Evolutionary conservation across 2,329 filamentous ascomycete genomes (phyloP).

Genomic region (Pyrenochaeta sp.): DNA sequence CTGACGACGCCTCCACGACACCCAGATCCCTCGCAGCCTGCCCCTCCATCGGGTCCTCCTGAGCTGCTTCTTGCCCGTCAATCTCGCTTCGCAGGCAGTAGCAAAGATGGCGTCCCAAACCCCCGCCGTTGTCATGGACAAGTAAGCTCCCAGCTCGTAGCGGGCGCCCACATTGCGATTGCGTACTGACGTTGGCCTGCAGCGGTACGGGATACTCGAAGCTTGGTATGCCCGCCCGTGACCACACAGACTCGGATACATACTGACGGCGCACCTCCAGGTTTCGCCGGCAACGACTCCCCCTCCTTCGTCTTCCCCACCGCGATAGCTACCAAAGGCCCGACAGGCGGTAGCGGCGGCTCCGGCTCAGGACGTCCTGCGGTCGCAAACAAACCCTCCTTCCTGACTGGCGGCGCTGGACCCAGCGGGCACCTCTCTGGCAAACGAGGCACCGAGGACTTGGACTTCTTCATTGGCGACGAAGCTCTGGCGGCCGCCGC

Average conservation of each 20-base stretch:
- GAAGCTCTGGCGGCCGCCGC: constrained; percentile 85
- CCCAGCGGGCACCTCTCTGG: constrained; percentile 80
- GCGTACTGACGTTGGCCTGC: constrained; percentile 50
- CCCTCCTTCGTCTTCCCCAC: constrained; percentile 99
- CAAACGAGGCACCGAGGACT: constrained; percentile 95
- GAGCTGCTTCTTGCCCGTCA: constrained; percentile 29
- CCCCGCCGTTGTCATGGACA: constrained; percentile 99
- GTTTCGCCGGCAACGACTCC: constrained; percentile 98
- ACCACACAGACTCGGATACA: constrained; percentile 7
- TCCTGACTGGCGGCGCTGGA: constrained; percentile 88
- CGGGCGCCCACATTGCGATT: constrained; percentile 35
- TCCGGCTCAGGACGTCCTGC: constrained; percentile 88
- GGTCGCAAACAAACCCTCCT: constrained; percentile 93
- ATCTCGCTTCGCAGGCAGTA: constrained; percentile 27
- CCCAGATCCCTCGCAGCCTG: constrained; percentile 29
- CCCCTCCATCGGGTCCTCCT: constrained; percentile 21
- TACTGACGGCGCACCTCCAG: constrained; percentile 59
- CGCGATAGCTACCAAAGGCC: constrained; percentile 93
- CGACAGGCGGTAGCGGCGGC: constrained; percentile 71
- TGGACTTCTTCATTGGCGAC: constrained; percentile 99
- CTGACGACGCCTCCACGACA: constrained; percentile 36
- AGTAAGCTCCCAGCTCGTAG: constrained; percentile 70
- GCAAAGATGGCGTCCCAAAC: constrained; percentile 92
- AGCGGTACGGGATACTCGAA: constrained; percentile 99
- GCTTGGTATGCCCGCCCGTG: constrained; percentile 73